These are phyloP conservation scores for Cutaneotrichosporon cutaneum DNA, from an alignment of 1,284 basidiomycete species.

Conservation along the genomic window DNA sequence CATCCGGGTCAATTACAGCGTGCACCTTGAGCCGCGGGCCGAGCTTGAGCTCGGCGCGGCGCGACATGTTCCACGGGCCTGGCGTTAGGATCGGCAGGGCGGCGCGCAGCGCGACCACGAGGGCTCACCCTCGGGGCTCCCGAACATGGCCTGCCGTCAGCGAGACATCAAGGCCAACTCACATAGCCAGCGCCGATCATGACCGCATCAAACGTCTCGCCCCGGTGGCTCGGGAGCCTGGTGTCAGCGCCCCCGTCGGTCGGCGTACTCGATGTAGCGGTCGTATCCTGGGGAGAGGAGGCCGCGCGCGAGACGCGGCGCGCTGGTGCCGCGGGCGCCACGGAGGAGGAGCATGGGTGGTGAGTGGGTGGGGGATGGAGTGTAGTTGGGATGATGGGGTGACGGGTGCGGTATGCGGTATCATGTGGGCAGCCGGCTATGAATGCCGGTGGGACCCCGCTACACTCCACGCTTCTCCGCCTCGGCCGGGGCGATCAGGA, in stretches of 20 bases:
- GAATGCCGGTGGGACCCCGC: not conserved
- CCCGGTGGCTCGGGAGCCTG: slow-evolving; percentile 18
- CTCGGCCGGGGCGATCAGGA: too few relatives aligned
- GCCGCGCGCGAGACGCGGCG: slow-evolving; percentile 6
- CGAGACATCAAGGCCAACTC: slow-evolving; percentile 20
- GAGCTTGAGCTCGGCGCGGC: slow-evolving; percentile 61
- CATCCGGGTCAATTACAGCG: slow-evolving; percentile 84
- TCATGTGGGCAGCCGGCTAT: not conserved
- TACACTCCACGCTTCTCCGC: too few relatives aligned
- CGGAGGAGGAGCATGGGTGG: slow-evolving; percentile 3
- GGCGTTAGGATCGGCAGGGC: too few relatives aligned
- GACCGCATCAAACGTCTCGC: slow-evolving; percentile 28
- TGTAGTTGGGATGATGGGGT: not conserved
- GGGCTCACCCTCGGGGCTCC: slow-evolving; percentile 46
- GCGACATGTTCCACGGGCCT: slow-evolving; percentile 48
- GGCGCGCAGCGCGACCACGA: too few relatives aligned
- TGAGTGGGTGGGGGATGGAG: not conserved
- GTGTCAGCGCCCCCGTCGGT: not conserved
- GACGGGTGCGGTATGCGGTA: not conserved
- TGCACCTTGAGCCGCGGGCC: slow-evolving; percentile 89
- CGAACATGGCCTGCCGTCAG: slow-evolving; percentile 46
- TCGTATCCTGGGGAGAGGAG: slow-evolving; percentile 15
- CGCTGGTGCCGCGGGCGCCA: not conserved
- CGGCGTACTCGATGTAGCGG: slow-evolving; percentile 10
- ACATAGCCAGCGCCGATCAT: slow-evolving; percentile 45